A percentile compares a stretch with the other conserved stretches of the same genome.
These are phyloP conservation scores for Oryza glaberrima DNA, from an alignment of 176 grass and related monocot species.

Conservation along the genomic window DNA sequence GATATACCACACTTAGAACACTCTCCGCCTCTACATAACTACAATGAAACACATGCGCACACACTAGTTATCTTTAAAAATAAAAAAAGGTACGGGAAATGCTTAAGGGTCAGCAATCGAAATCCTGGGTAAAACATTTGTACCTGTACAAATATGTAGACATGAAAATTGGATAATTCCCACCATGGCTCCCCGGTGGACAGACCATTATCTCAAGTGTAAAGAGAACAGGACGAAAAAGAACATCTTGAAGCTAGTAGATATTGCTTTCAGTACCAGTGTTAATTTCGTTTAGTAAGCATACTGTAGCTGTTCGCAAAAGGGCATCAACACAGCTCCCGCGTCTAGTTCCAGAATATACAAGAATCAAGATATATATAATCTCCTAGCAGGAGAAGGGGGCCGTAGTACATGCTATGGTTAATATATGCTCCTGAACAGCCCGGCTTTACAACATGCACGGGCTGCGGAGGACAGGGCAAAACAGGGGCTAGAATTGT, in stretches of 20 bases:
- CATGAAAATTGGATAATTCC: too few species aligned
- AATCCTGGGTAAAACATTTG: too few species aligned
- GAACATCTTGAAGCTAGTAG: background rate
- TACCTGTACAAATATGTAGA: too few species aligned
- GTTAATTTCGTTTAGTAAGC: background rate
- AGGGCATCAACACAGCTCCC: constrained; percentile 12
- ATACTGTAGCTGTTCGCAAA: background rate
- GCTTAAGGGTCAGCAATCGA: too few species aligned
- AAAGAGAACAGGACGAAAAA: background rate
- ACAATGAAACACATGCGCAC: too few species aligned
- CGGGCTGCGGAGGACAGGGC: background rate
- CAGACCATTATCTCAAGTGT: background rate
- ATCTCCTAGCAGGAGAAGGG: constrained; percentile 17
- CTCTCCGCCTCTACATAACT: too few species aligned
- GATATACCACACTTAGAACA: too few species aligned
- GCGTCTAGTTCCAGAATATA: constrained; percentile 10
- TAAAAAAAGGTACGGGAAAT: too few species aligned
- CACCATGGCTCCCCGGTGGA: background rate
- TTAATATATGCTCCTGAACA: constrained; percentile 20
- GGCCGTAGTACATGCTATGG: background rate
- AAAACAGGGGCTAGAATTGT: constrained; percentile 20
- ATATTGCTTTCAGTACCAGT: background rate
- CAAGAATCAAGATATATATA: constrained; percentile 18
- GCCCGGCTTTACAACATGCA: background rate
- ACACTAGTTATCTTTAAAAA: too few species aligned